These are phyloP conservation scores for Cryphonectria naterciae DNA, from an alignment of 2,329 filamentous ascomycete species.

Conservation along the genomic window DNA sequence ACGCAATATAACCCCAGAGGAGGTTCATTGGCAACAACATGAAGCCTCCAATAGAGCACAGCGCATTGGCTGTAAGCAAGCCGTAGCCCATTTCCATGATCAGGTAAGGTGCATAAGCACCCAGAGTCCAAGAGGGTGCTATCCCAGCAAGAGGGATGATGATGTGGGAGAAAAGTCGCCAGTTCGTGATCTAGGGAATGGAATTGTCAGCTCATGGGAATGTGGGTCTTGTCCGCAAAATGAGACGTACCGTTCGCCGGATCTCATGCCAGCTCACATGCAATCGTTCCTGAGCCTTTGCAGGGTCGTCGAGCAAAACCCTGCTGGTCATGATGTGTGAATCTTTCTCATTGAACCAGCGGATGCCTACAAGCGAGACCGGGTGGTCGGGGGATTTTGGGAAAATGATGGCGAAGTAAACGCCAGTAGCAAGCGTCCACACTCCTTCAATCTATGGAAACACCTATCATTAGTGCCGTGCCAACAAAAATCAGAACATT, in stretches of 20 bases:
- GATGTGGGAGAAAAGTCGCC: conserved; percentile 57
- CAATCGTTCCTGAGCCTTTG: conserved; percentile 38
- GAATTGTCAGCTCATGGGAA: not conserved
- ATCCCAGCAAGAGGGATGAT: conserved; percentile 55
- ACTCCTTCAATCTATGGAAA: conserved; percentile 41
- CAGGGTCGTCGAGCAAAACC: conserved; percentile 42
- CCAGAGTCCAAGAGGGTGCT: conserved; percentile 50
- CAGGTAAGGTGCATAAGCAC: conserved; percentile 59
- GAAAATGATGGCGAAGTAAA: conserved; percentile 39
- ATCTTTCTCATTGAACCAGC: conserved; percentile 33
- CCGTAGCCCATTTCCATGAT: conserved; percentile 57
- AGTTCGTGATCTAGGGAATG: conserved; percentile 47
- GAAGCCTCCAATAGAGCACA: conserved; percentile 19
- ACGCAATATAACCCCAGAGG: conserved; percentile 19
- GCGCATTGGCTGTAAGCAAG: conserved; percentile 53
- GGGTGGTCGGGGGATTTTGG: conserved; percentile 32
- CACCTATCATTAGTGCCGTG: conserved; percentile 1
- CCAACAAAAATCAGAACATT: not conserved
- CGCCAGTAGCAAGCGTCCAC: conserved; percentile 41
- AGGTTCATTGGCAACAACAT: conserved; percentile 20
- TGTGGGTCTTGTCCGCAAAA: not conserved
- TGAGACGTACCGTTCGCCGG: conserved; percentile 38
- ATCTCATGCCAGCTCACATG: conserved; percentile 40
- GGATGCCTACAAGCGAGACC: conserved; percentile 19
- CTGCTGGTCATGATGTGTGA: conserved; percentile 40